Evolutionary conservation across 73 alveolate species (phyloP).

Genomic region (Paramecium octaurelia): DNA sequence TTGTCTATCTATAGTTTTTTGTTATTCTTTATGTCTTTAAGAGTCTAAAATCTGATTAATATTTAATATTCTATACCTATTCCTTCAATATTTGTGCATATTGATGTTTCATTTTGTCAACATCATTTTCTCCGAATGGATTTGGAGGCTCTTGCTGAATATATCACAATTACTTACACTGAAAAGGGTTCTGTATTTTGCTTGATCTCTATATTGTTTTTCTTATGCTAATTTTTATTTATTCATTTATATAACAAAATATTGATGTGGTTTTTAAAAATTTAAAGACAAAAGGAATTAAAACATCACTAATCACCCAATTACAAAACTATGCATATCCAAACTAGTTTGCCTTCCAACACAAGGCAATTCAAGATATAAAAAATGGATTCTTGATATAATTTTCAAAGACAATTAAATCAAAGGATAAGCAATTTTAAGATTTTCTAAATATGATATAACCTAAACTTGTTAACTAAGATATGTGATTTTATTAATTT

Average conservation of each 20-base stretch:
- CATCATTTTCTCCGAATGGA: not conserved
- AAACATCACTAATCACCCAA: too few species aligned
- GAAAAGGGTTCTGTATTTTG: not conserved
- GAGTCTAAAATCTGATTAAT: not conserved
- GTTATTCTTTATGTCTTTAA: not conserved
- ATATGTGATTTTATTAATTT: too few species aligned
- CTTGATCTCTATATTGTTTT: not conserved
- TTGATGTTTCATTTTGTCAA: not conserved
- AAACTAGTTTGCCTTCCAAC: too few species aligned
- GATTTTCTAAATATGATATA: too few species aligned
- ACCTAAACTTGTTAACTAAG: too few species aligned
- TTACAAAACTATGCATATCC: too few species aligned
- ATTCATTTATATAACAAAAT: not conserved
- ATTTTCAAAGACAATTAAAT: too few species aligned
- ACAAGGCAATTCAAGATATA: too few species aligned
- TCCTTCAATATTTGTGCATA: slow-evolving; percentile 6
- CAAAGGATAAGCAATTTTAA: too few species aligned
- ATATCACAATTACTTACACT: not conserved
- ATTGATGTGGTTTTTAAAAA: not conserved
- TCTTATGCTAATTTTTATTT: not conserved
- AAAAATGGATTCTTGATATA: too few species aligned
- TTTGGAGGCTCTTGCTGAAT: not conserved
- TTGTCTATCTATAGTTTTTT: not conserved
- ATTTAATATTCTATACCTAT: not conserved
- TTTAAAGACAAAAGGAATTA: not conserved